phyloP scores from a whole-genome alignment of 129 eudicot genomes.

The Tanacetum coccineum region DNA sequence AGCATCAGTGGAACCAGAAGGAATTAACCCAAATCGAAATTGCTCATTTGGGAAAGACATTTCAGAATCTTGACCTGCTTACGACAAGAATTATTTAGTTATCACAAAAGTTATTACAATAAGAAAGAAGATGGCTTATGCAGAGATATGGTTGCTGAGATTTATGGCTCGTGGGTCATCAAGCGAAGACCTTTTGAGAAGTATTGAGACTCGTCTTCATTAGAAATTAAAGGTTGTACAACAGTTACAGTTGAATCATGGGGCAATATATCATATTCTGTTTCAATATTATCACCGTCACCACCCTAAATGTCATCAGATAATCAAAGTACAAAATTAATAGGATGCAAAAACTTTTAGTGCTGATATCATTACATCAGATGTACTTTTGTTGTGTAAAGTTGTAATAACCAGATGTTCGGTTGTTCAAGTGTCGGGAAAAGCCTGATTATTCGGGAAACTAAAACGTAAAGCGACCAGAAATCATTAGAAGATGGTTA shows the following conservation, averaged over 20 bases:
- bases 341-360: no score
- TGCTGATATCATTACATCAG: no score
- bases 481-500: no score
- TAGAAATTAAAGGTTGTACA: constrained; percentile 32
- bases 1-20: constrained; percentile 99
- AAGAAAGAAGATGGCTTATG: no score
- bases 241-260: constrained; percentile 28
- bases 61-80: constrained; percentile 22
- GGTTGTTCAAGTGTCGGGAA: no score
- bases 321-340: not conserved
- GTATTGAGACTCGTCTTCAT: constrained; percentile 66
- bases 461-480: no score
- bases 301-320: constrained; percentile 60
- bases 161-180: constrained; percentile 33
- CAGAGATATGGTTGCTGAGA: constrained; percentile 39
- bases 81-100: not conserved
- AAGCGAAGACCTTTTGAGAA: constrained; percentile 35
- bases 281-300: constrained; percentile 57
- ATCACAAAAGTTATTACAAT: no score
- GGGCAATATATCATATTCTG: constrained; percentile 24
- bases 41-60: constrained; percentile 62
- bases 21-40: constrained; percentile 86
- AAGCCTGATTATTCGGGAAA: no score
- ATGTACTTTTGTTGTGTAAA: no score
- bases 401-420: no score